Conservation (phyloP, 2,329 filamentous ascomycete species). For the Bertia moriformis region DNA sequence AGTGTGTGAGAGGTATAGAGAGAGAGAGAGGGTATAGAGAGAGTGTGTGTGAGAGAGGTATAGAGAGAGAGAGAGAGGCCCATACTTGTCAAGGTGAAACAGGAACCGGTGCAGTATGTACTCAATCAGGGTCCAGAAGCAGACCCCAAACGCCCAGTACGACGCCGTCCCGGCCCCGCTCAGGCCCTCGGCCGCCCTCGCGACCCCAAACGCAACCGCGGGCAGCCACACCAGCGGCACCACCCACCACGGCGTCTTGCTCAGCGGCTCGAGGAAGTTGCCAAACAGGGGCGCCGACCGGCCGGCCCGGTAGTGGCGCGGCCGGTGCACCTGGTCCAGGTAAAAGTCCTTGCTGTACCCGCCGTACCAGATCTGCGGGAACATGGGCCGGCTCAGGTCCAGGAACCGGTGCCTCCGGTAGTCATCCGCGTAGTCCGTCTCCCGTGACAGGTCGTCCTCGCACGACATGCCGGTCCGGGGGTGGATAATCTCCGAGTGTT, state of each 20-base stretch:
- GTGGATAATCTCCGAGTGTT: conserved; percentile 29
- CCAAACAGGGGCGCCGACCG: conserved; percentile 87
- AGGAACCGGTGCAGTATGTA: conserved; percentile 79
- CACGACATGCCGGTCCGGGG: conserved; percentile 74
- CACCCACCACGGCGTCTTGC: conserved; percentile 86
- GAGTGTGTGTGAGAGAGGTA: not conserved
- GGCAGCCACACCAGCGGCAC: conserved; percentile 77
- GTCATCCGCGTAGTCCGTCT: conserved; percentile 64
- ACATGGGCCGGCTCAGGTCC: conserved; percentile 69
- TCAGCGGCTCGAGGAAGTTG: conserved; percentile 89
- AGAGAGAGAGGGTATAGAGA: not conserved
- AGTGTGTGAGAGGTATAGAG: not conserved
- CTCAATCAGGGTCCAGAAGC: conserved; percentile 79
- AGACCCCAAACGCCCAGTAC: conserved; percentile 59
- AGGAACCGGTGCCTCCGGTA: conserved; percentile 90
- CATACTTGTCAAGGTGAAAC: conserved; percentile 86
- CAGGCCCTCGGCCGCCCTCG: conserved; percentile 48
- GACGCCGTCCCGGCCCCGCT: conserved; percentile 28
- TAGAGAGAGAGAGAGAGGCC: conserved; percentile 6
- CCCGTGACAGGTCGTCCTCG: conserved; percentile 71
- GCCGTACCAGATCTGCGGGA: conserved; percentile 76
- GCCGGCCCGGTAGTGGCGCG: conserved; percentile 87
- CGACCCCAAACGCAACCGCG: conserved; percentile 61
- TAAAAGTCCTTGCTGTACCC: conserved; percentile 94
- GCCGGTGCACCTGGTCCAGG: conserved; percentile 86